Evolutionary conservation across 2,329 filamentous ascomycete genomes (phyloP).

Genomic region (Capronia epimyces): DNA sequence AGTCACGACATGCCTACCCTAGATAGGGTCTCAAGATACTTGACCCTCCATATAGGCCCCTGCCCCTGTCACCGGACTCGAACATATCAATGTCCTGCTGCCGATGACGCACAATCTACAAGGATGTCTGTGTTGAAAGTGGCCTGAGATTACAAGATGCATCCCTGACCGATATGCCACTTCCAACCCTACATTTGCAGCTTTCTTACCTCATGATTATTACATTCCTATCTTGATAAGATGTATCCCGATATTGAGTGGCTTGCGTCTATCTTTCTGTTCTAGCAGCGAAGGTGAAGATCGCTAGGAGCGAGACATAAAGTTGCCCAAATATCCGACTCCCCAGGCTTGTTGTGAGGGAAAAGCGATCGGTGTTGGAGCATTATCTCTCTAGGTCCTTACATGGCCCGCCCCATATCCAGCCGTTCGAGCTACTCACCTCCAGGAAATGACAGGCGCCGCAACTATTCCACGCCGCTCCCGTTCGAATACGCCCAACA

Average conservation of each 20-base stretch:
- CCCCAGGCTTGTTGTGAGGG: not conserved
- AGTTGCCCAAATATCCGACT: not conserved
- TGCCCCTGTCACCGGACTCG: not conserved
- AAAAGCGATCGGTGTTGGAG: not conserved
- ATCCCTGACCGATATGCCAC: not conserved
- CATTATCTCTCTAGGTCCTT: not conserved
- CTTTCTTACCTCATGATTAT: not conserved
- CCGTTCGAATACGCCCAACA: not conserved
- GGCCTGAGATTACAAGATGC: not conserved
- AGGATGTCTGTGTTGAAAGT: not conserved
- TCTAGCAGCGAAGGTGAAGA: not conserved
- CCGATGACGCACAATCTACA: not conserved
- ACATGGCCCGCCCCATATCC: not conserved
- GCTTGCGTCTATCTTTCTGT: not conserved
- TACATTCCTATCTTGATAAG: not conserved
- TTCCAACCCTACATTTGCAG: not conserved
- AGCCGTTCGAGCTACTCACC: not conserved
- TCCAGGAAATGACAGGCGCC: not conserved
- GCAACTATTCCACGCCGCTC: not conserved
- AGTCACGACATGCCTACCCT: too few relatives aligned
- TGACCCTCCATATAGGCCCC: not conserved
- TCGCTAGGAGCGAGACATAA: not conserved
- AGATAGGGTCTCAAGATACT: too few relatives aligned
- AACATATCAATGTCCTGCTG: not conserved
- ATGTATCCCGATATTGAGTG: not conserved